Conservation (phyloP, 2,329 filamentous ascomycete genomes). For the Beauveria rudraprayagi region DNA sequence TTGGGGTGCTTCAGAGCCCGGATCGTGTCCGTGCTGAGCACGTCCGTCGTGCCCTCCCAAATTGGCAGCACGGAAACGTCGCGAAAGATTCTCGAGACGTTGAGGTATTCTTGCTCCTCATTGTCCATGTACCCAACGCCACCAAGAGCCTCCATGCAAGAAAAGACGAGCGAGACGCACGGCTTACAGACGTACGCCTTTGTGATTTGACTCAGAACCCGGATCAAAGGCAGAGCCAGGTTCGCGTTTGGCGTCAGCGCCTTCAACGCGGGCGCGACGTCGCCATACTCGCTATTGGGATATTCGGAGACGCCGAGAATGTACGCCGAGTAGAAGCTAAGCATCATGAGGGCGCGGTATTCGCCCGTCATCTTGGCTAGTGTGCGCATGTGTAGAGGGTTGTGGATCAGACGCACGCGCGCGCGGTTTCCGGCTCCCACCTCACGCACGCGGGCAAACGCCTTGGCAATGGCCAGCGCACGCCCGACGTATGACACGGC, state of each 20-base stretch:
- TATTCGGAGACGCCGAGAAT: constrained; percentile 49
- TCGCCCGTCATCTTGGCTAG: constrained; percentile 47
- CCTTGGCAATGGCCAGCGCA: constrained; percentile 47
- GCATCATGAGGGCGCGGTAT: constrained; percentile 48
- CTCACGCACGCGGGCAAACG: constrained; percentile 49
- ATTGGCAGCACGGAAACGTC: constrained; percentile 58
- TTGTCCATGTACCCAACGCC: constrained; percentile 61
- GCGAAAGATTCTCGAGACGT: constrained; percentile 57
- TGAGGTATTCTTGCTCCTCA: constrained; percentile 54
- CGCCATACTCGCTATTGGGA: constrained; percentile 14
- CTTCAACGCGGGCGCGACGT: constrained; percentile 16
- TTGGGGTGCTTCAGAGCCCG: constrained; percentile 38
- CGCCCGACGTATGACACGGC: constrained; percentile 47
- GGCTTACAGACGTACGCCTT: constrained; percentile 51
- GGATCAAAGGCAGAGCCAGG: constrained; percentile 37
- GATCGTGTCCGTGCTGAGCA: constrained; percentile 49
- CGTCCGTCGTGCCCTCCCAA: constrained; percentile 67
- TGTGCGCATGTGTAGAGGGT: constrained; percentile 49
- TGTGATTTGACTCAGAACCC: constrained; percentile 50
- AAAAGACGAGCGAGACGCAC: constrained; percentile 41
- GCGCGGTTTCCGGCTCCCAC: constrained; percentile 36
- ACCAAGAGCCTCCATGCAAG: constrained; percentile 56
- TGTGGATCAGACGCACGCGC: constrained; percentile 41
- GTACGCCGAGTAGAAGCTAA: constrained; percentile 45
- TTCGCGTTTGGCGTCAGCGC: constrained; percentile 26